Evolutionary conservation across 2,329 filamentous ascomycete genomes (phyloP).

Genomic region (Plectosphaerella sp.): DNA sequence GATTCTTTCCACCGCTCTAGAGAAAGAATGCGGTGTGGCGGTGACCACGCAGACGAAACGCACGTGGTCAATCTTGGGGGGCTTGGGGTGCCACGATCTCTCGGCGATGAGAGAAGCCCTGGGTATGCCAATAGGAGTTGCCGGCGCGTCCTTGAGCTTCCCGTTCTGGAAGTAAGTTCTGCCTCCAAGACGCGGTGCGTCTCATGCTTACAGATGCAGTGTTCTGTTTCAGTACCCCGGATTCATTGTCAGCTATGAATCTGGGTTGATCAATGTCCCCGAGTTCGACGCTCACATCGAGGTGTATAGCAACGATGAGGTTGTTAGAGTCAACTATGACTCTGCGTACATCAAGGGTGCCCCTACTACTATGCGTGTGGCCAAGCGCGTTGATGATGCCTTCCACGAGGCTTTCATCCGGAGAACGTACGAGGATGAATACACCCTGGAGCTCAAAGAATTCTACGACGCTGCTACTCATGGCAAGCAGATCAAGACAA

Average conservation of each 20-base stretch:
- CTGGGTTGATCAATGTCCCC: constrained; percentile 48
- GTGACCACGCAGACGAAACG: constrained; percentile 17
- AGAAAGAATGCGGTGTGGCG: constrained; percentile 22
- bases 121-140: constrained; percentile 32
- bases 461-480: constrained; percentile 22
- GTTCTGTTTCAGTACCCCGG: constrained; percentile 37
- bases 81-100: constrained; percentile 46
- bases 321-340: constrained; percentile 49
- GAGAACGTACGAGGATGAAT: constrained; percentile 39
- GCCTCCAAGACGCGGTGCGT: no score
- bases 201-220: constrained; percentile 24
- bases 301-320: constrained; percentile 50
- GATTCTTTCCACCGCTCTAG: constrained; percentile 23
- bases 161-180: no score
- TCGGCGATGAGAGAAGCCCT: constrained; percentile 46
- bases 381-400: constrained; percentile 32
- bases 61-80: constrained; percentile 18
- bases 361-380: constrained; percentile 41
- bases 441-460: constrained; percentile 29
- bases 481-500: constrained; percentile 19
- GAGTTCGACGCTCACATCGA: constrained; percentile 47
- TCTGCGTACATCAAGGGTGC: constrained; percentile 54
- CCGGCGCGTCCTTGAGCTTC: constrained; percentile 26
- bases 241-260: constrained; percentile 54
- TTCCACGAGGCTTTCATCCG: constrained; percentile 33